Percentiles rank a stretch among this genome's conserved stretches.
Evolutionary conservation across 768 basidiomycete species (phyloP).

Genomic region (Boletus rubroflammeus): DNA sequence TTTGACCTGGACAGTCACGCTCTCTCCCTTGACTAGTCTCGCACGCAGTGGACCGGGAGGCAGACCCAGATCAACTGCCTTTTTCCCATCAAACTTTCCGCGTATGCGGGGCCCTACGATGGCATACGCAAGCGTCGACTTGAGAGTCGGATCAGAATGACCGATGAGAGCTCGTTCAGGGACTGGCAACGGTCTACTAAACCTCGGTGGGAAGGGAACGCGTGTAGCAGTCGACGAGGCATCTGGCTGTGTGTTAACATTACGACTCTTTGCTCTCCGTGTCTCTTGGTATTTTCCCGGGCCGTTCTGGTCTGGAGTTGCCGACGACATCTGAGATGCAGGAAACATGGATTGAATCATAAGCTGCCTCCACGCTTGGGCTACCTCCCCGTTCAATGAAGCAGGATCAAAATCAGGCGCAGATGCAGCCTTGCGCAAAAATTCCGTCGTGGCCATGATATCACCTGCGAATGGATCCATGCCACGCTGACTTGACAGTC

Average conservation of each 20-base stretch:
- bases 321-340: slow-evolving; percentile 24
- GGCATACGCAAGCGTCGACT: slow-evolving; percentile 47
- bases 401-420: slow-evolving; percentile 28
- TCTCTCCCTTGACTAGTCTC: slow-evolving; percentile 59
- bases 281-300: slow-evolving; percentile 4
- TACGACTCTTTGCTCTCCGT: slow-evolving; percentile 10
- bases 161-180: slow-evolving; percentile 22
- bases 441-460: not conserved
- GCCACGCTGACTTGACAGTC: slow-evolving; percentile 5
- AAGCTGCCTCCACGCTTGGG: slow-evolving; percentile 53
- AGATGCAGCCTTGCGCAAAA: slow-evolving; percentile 24
- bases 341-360: slow-evolving; percentile 65
- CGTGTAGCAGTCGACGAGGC: slow-evolving; percentile 7
- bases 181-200: slow-evolving; percentile 18
- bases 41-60: slow-evolving; percentile 56
- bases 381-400: slow-evolving; percentile 39
- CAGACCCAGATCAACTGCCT: slow-evolving; percentile 63
- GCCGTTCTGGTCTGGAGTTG: slow-evolving; percentile 7
- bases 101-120: slow-evolving; percentile 51
- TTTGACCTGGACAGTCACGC: slow-evolving; percentile 52
- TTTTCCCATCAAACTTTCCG: slow-evolving; percentile 69
- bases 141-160: slow-evolving; percentile 12
- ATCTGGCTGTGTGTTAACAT: not conserved
- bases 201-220: slow-evolving; percentile 14
- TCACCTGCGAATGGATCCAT: not conserved